These are phyloP conservation scores for Nidula microcarpa DNA, from an alignment of 768 basidiomycete genomes.

Conservation along the genomic window DNA sequence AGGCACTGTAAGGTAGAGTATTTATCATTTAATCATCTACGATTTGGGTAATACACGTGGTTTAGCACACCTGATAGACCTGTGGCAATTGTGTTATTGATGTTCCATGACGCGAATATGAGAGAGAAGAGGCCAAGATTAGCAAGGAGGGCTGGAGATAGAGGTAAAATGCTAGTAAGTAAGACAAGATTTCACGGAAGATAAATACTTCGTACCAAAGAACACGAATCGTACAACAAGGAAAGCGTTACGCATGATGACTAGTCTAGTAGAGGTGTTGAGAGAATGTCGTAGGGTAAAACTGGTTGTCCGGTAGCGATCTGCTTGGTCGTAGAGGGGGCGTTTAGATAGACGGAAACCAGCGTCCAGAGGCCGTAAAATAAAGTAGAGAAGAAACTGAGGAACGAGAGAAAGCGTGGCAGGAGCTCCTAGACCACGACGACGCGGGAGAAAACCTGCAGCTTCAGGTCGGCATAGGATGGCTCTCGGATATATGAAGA, in stretches of 20 bases:
- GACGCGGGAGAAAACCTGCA: too few species aligned
- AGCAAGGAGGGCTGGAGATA: conserved; percentile 37
- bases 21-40: too few species aligned
- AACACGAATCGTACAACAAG: conserved; percentile 53
- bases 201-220: conserved; percentile 40
- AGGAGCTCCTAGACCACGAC: too few species aligned
- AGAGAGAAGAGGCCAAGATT: conserved; percentile 50
- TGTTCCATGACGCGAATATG: conserved; percentile 58
- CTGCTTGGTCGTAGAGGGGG: too few species aligned
- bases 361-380: too few species aligned
- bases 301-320: too few species aligned
- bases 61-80: conserved; percentile 31
- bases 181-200: background rate
- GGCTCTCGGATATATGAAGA: too few species aligned
- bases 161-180: background rate
- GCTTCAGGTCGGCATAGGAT: too few species aligned
- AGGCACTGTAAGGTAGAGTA: conserved; percentile 27
- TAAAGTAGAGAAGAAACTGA: too few species aligned
- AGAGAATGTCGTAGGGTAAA: background rate
- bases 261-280: background rate
- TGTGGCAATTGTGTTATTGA: conserved; percentile 30
- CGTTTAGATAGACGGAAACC: too few species aligned
- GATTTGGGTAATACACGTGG: too few species aligned
- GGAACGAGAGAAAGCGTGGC: too few species aligned
- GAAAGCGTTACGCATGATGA: conserved; percentile 45